Evolutionary conservation across 805 yeast genomes (phyloP).

Genomic region (Barnettozyma wickerhamii): DNA sequence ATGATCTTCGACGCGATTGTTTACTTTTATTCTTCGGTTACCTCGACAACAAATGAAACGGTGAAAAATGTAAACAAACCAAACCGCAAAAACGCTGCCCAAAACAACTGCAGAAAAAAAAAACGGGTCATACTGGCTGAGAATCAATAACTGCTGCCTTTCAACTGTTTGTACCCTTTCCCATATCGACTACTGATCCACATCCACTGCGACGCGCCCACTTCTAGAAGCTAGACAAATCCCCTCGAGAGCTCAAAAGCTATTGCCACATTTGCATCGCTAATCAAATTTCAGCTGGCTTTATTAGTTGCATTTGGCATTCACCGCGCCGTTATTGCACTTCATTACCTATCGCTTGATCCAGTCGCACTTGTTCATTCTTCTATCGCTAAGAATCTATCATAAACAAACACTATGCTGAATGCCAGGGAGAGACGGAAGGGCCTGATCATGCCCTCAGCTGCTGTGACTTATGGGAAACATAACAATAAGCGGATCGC

Average conservation of each 20-base stretch:
- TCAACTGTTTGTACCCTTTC: no score
- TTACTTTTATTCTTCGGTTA: not conserved
- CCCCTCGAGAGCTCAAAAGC: no score
- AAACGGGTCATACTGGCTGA: not conserved
- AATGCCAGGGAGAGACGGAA: constrained; percentile 24
- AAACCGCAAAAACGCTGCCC: not conserved
- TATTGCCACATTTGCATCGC: not conserved
- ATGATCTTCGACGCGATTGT: no score
- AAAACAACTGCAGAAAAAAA: not conserved
- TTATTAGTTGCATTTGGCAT: not conserved
- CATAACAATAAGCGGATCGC: constrained; percentile 22
- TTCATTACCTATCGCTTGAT: not conserved
- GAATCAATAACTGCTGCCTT: no score
- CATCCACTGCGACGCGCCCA: no score
- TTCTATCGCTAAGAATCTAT: no score
- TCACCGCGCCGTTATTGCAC: not conserved
- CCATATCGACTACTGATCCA: no score
- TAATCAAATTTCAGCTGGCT: not conserved
- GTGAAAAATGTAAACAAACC: not conserved
- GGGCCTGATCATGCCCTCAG: constrained; percentile 21
- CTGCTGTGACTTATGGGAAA: constrained; percentile 20
- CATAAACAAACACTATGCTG: constrained; percentile 14
- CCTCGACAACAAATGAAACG: not conserved
- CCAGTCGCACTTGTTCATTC: no score
- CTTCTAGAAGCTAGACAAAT: no score